phyloP scores from a whole-genome alignment of 192 early-diverging fungal genomes.

The Backusella sp. region DNA sequence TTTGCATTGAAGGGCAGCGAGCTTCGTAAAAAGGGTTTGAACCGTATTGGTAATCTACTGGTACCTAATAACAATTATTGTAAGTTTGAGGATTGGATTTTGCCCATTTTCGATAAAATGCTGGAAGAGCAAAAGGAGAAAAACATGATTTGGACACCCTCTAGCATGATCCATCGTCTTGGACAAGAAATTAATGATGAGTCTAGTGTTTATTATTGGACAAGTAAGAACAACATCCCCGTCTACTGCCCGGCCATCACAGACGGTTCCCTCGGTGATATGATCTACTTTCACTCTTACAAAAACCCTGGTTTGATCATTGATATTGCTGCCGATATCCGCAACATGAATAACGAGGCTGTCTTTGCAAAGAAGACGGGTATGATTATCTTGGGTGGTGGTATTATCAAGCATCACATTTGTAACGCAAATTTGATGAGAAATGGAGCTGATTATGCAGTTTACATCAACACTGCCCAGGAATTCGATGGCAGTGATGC shows the following conservation, averaged over 20 bases:
- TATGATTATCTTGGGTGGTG: conserved; percentile 95
- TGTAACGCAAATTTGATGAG: conserved; percentile 99
- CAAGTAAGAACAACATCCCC: conserved; percentile 86
- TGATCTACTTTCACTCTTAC: conserved; percentile 99
- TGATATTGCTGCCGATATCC: conserved; percentile 91
- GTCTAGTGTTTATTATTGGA: conserved; percentile 95
- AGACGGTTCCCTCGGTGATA: conserved; percentile 97
- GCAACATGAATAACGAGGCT: conserved; percentile 88
- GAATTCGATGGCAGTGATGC: conserved; percentile 99
- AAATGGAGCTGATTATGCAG: conserved; percentile 96
- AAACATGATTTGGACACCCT: conserved; percentile 87
- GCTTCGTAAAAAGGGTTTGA: conserved; percentile 86
- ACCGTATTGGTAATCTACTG: conserved; percentile 95
- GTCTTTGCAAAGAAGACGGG: conserved; percentile 97
- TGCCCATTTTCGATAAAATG: conserved; percentile 92
- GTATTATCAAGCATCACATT: conserved; percentile 98
- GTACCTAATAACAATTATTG: conserved; percentile 99
- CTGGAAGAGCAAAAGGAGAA: conserved; percentile 87
- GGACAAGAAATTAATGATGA: conserved; percentile 90
- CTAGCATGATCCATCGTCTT: conserved; percentile 82
- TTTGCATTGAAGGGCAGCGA: conserved; percentile 76
- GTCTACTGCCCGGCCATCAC: conserved; percentile 97
- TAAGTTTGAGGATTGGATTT: conserved; percentile 98
- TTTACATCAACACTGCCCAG: conserved; percentile 96
- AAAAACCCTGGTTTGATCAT: conserved; percentile 92